Base-by-base conservation (phyloP, 352 stramenopile species). In the Phytophthora cactorum region DNA sequence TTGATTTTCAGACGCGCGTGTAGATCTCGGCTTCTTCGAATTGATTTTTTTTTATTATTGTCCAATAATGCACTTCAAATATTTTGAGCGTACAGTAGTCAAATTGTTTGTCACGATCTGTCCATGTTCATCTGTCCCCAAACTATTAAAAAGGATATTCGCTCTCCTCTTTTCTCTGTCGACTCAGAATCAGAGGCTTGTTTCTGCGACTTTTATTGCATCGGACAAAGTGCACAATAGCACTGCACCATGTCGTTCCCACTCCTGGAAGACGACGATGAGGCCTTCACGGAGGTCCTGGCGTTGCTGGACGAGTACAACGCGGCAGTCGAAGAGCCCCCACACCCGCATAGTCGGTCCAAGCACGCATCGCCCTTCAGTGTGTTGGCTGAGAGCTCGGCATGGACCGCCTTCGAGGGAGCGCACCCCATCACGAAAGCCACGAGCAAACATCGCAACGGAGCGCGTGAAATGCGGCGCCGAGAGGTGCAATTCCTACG, bases 401-500 rank as follows among this genome's bases (percentile, higher is more conserved):
- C 60, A 12, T 70, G 59, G 59, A 55, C 64, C 5, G 53, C 55
- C 1, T 77, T 74, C 39, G 67, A 74, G 10, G 64, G 64, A 34
- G 53, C 64, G 5, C 65, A 74, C 9, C 70, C 70, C 2, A 36
- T 66, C 12, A 56, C 65, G 6, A 31, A 51, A 36, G 57, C 15
- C 34, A 65, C 60, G 0, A 75, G 63, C 10, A 80, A 75, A 65
- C 66, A 82, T 50, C 71, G 65, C 50, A 82, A 82, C 28, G 61
- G 72, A 7, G 75, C 75, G 10, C 59, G 75, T 0, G 71, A 82
- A 58, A 58, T 76, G 72, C 75, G 71, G 3, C 58, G 70, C 3
- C 31, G 63, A 36, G 75, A 82, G 72, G 63, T 82, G 17, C 50
- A 66, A 59, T 79, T 66, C 25, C 59, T 65, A 0, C 59, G 55